Evolutionary conservation across 768 basidiomycete genomes (phyloP), one percentile per base, ranked within the genome.

Genomic region (Boletus reticuloceps): DNA sequence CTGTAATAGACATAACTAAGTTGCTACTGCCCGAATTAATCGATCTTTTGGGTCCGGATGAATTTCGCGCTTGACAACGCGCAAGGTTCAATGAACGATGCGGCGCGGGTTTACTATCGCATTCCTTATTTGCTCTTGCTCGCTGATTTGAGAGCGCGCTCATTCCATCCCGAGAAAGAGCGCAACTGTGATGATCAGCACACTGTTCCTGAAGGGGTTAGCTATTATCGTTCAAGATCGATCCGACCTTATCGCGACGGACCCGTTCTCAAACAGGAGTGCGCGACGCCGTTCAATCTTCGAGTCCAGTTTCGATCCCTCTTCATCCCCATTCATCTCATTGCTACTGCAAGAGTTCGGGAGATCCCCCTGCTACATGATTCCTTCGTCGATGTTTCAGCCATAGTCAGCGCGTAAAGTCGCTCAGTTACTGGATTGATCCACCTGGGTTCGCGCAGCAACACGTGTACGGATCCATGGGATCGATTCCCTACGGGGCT

Each of bases 201-300:
- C 47, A 44, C 11, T 14, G 47, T 40, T 40, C 56, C 53, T 6
- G 41, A 56, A n/a, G 53, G 55, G 47, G 64, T 48, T 58, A 49
- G 22, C 47, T 47, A 52, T 51, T 27, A 40, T 59, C 37, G n/a
- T 31, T n/a, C 41, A 25, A 52, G 40, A 65, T 68, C 65, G 40
- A 65, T 68, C 65, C 66, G 65, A 60, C 56, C 5, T 51, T 47
- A 52, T 57, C 65, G 66, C 50, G 46, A 45, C 52, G 51, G 49
- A 31, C 53, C 43, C 25, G 36, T 44, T 50, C 51, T 52, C 44
- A 50, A 45, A 50, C 48, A 37, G 42, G 34, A 48, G 45, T 20
- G 37, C 16, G 46, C 46, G 42, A 53, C 51, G 40, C 61, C 59
- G 53, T 61, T 44, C 61, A 55, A 64, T 64, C 46, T 39, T 56